Percentiles rank a stretch among this genome's conserved stretches.
Conservation (phyloP, 2,329 filamentous ascomycete genomes). For the Neospermospora avenae region DNA sequence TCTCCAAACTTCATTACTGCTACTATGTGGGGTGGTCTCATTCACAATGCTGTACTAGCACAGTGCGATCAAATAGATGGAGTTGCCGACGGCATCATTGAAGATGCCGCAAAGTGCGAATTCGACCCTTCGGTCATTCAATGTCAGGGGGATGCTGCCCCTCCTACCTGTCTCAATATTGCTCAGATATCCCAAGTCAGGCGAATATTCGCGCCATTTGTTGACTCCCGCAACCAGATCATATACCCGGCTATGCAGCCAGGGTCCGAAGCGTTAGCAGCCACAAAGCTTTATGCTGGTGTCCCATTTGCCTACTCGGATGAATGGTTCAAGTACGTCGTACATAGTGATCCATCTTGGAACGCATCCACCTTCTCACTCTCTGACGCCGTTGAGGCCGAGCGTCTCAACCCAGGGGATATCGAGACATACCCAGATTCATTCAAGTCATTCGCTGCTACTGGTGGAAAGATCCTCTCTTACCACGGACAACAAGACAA, state of each 20-base stretch:
- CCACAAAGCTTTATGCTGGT: constrained; percentile 36
- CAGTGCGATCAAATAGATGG: constrained; percentile 39
- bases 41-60: constrained; percentile 31
- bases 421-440: constrained; percentile 27
- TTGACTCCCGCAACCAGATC: constrained; percentile 15
- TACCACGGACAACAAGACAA: constrained; percentile 42
- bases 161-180: constrained; percentile 16
- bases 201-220: constrained; percentile 19
- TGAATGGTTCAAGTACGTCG: constrained; percentile 45
- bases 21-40: constrained; percentile 8
- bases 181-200: constrained; percentile 23
- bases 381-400: constrained; percentile 36
- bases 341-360: constrained; percentile 43
- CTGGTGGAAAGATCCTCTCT: constrained; percentile 39
- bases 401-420: constrained; percentile 28
- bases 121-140: constrained; percentile 24
- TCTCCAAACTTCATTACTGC: constrained; percentile 35
- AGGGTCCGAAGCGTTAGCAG: constrained; percentile 42
- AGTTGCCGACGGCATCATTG: constrained; percentile 36
- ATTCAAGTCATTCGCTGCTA: constrained; percentile 14
- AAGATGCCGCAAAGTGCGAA: constrained; percentile 36
- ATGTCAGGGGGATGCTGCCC: constrained; percentile 2
- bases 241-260: constrained; percentile 42
- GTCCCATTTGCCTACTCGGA: constrained; percentile 20
- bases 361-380: constrained; percentile 38